These are phyloP conservation scores for Mrakia frigida DNA, from an alignment of 768 basidiomycete species.

Conservation along the genomic window DNA sequence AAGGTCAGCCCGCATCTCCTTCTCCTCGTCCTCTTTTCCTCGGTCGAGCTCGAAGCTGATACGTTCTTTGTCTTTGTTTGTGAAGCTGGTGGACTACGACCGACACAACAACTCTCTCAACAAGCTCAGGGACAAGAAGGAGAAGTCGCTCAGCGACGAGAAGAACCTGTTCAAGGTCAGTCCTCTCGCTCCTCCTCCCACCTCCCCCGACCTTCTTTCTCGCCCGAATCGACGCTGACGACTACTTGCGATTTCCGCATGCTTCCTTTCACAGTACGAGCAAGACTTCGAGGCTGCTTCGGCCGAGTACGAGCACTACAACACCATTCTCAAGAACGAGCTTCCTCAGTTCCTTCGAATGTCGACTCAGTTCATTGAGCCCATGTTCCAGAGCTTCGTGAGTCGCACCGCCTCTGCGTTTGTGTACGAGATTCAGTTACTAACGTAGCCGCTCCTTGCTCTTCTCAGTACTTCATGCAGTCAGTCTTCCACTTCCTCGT, in stretches of 20 bases:
- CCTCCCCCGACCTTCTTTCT: not conserved
- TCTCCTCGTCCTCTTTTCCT: not conserved
- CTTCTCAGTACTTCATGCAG: slow-evolving; percentile 85
- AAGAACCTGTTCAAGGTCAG: slow-evolving; percentile 91
- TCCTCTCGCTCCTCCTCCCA: slow-evolving; percentile 22
- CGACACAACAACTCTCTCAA: slow-evolving; percentile 92
- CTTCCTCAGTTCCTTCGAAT: slow-evolving; percentile 88
- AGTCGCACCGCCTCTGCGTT: not conserved
- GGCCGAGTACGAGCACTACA: slow-evolving; percentile 90
- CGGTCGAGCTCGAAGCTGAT: not conserved
- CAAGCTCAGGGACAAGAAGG: slow-evolving; percentile 96
- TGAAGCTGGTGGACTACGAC: slow-evolving; percentile 82
- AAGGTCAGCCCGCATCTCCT: slow-evolving; percentile 51
- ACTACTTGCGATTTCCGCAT: not conserved
- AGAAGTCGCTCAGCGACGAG: slow-evolving; percentile 91
- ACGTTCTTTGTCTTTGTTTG: not conserved
- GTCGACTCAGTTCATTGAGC: slow-evolving; percentile 84
- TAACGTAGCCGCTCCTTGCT: not conserved
- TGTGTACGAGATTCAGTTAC: not conserved
- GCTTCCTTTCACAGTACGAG: slow-evolving; percentile 58
- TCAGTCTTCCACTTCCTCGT: slow-evolving; percentile 49
- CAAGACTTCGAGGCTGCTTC: slow-evolving; percentile 92
- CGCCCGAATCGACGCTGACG: not conserved
- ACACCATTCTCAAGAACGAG: slow-evolving; percentile 81
- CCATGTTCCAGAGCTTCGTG: slow-evolving; percentile 87